Base-by-base conservation (phyloP, 495 filamentous ascomycete species). In the Margaritispora aquatica region DNA sequence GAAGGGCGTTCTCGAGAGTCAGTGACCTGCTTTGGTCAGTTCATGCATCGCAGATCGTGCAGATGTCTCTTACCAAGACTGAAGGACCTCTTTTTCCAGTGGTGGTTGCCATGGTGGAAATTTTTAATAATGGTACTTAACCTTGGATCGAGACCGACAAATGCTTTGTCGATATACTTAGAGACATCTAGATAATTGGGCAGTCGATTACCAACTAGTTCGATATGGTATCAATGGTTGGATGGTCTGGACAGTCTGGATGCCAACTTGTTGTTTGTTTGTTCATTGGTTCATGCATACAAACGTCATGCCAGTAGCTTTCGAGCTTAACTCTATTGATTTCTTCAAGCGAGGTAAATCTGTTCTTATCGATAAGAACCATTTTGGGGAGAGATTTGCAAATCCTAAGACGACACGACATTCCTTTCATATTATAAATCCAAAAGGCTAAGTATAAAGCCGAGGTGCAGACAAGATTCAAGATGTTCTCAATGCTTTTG, bases 1-100 rank as follows among this genome's bases (percentile, higher is more conserved):
- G 58, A 38, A 31, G 68, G 55, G 53, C 68, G 57, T 58, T 73
- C 70, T 22, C 69, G 63, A 54, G 72, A 73, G 48, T 74, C 69
- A 9, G 73, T 73, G 59, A 73, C 69, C 68, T 71, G 47, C 15
- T 46, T 15, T 17, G 57, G 21, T 60, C 55, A 65, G 63, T 29
- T 54, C 24, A n/a, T 38, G 29, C 20, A 48, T 17, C 38, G 8
- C 38, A 1, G 11, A 23, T 44, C 27, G 15, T 8, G 26, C 46
- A 41, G 20, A 10, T 41, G 22, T 44, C 11, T 44, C 58, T 38
- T 59, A 66, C 64, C 51, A 66, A 53, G 57, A 66, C 64, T 13
- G 62, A 67, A 22, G 65, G 65, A 20, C 61, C 59, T 57, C 55
- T 61, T 26, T 61, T 66, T 7, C 59, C 57, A n/a, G 53, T 41